Conservation (phyloP, 345 rosid species). For the Lepidium africanum region DNA sequence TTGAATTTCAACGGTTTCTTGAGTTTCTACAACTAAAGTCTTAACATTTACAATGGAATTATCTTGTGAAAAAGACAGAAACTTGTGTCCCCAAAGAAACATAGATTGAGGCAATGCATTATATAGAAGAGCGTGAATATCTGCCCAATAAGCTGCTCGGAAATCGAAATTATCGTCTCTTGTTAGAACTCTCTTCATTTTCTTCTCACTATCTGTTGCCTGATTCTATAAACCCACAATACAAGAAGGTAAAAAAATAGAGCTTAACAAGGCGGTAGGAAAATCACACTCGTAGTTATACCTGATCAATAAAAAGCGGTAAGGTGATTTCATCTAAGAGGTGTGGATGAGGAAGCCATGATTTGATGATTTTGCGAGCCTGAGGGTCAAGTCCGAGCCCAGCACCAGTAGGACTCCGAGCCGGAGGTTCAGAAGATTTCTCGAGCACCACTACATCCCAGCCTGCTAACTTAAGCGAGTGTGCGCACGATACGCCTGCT, state of each 20-base stretch:
- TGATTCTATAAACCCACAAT: slow-evolving; percentile 37
- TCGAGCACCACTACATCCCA: slow-evolving; percentile 64
- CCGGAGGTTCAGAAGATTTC: slow-evolving; percentile 51
- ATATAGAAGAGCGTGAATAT: slow-evolving; percentile 53
- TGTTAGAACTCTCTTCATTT: slow-evolving; percentile 31
- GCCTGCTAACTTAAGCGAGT: slow-evolving; percentile 51
- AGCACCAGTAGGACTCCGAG: slow-evolving; percentile 74
- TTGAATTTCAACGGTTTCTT: slow-evolving; percentile 37
- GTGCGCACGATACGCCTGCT: slow-evolving; percentile 73
- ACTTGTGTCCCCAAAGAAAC: slow-evolving; percentile 60
- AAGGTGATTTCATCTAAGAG: slow-evolving; percentile 41
- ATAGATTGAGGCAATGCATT: slow-evolving; percentile 38
- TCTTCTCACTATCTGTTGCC: slow-evolving; percentile 36
- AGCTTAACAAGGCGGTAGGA: neutral
- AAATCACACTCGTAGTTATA: neutral
- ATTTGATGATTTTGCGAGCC: slow-evolving; percentile 38
- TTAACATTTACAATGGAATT: slow-evolving; percentile 38
- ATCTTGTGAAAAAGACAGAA: slow-evolving; percentile 53
- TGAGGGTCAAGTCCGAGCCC: slow-evolving; percentile 61
- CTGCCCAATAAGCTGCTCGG: slow-evolving; percentile 77
- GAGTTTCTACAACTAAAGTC: slow-evolving; percentile 38
- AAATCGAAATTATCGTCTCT: slow-evolving; percentile 67
- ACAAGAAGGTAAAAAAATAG: neutral
- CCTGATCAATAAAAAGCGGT: slow-evolving; percentile 59
- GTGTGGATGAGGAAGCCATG: slow-evolving; percentile 49